These are phyloP conservation scores for Pseudopyrenochaeta lycopersici DNA, from an alignment of 2,329 filamentous ascomycete genomes.

Conservation along the genomic window DNA sequence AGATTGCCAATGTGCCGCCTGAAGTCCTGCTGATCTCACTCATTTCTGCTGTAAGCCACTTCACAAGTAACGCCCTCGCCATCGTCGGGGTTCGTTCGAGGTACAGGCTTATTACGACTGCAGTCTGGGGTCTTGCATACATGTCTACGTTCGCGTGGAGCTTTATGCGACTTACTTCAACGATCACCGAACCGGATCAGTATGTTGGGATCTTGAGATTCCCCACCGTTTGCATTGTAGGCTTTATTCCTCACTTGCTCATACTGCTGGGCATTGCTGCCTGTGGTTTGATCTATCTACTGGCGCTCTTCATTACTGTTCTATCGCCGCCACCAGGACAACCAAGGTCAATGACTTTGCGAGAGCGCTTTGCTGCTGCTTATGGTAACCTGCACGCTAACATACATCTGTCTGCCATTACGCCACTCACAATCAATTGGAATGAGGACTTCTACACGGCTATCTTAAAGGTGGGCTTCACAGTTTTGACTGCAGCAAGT, in stretches of 20 bases:
- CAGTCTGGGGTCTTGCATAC: constrained; percentile 88
- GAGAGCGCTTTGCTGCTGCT: constrained; percentile 72
- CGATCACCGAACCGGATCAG: constrained; percentile 49
- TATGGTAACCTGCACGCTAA: constrained; percentile 94
- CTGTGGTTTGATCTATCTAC: constrained; percentile 78
- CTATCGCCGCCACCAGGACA: constrained; percentile 67
- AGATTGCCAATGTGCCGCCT: constrained; percentile 84
- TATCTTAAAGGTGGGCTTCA: constrained; percentile 85
- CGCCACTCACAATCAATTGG: constrained; percentile 77
- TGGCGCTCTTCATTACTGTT: constrained; percentile 80
- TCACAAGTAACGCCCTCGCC: constrained; percentile 84
- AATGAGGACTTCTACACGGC: constrained; percentile 97
- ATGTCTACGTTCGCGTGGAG: constrained; percentile 87
- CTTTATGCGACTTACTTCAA: constrained; percentile 58
- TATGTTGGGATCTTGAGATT: constrained; percentile 81
- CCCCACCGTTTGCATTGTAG: constrained; percentile 92
- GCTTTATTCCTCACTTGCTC: constrained; percentile 93
- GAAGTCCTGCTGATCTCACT: constrained; percentile 88
- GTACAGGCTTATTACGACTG: constrained; percentile 85
- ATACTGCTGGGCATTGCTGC: constrained; percentile 80
- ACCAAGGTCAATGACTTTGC: constrained; percentile 55
- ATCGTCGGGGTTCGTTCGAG: constrained; percentile 80
- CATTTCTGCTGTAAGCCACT: constrained; percentile 87
- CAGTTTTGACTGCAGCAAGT: constrained; percentile 88
- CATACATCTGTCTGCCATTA: constrained; percentile 74